Base-by-base conservation (phyloP, 805 yeast genomes). In the Metschnikowia lochheadii region DNA sequence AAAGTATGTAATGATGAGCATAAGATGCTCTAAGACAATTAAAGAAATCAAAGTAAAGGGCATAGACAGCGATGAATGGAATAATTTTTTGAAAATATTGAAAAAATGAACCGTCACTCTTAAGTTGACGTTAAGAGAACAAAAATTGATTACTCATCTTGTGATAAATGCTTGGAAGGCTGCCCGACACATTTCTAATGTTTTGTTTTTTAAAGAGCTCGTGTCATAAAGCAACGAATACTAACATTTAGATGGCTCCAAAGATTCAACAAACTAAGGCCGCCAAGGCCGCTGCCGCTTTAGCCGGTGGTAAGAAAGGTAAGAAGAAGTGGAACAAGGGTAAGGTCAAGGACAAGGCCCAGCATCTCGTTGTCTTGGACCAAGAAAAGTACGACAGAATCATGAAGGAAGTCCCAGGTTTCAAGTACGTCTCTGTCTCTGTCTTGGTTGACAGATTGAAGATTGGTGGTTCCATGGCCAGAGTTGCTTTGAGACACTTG, bases 271-370 rank as follows among this genome's bases (percentile, higher is more conserved):
- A 89, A 80, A 87, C 97, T 73, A 92, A 92, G 84, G 97, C 97
- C 80, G 97, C 97, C 75, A 92, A 92, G 84, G 97, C 97, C 75
- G 97, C 98, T 73, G 98, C 98, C 83, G 98, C 97, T 78, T 83
- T 89, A 86, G 97, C 97, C 78, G 97, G 97, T 87, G 96, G 97
- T 86, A 91, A 91, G 88, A 90, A 92, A 76, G 89, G 96, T 80
- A 94, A 94, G 90, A 92, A 94, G 96, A 94, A 94, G 96, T 94
- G 98, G 99, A 88, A 96, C 87, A 91, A 92, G 86, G 97, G 97
- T 80, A 90, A 95, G 86, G 96, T 90, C 79, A 94, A 95, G 91
- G 99, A 94, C 82, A 92, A 88, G 96, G 98, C 99, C 69, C 92
- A 89, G 78, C 99, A 94, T 85, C 85, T 90, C 74, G 91, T 94